These are phyloP conservation scores for Cladorrhinum sp. DNA, from an alignment of 2,329 filamentous ascomycete genomes.

Conservation along the genomic window DNA sequence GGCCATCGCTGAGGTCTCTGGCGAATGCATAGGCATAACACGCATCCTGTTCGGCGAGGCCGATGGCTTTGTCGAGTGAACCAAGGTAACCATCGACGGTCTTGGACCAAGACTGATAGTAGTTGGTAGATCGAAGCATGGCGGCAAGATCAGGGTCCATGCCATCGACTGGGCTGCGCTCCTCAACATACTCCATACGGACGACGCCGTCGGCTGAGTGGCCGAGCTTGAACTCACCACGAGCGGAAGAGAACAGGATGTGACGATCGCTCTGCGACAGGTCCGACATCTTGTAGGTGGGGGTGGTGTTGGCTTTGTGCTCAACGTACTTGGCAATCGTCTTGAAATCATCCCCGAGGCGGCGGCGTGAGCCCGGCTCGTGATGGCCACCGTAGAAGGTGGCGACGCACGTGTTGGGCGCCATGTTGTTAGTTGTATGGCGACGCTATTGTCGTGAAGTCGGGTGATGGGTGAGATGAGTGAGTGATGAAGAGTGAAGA, in stretches of 20 bases:
- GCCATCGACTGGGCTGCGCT: not conserved
- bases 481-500: not conserved
- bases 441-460: not conserved
- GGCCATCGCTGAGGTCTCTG: not conserved
- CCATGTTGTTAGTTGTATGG: not conserved
- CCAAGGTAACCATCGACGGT: conserved; percentile 5
- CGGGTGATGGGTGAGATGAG: not conserved
- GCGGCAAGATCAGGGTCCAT: conserved; percentile 21
- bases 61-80: conserved; percentile 10
- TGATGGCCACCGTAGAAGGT: not conserved
- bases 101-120: conserved; percentile 9
- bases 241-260: conserved; percentile 18
- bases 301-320: not conserved
- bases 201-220: not conserved
- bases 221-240: conserved; percentile 14
- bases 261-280: conserved; percentile 12
- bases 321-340: not conserved
- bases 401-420: not conserved
- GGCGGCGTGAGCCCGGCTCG: not conserved
- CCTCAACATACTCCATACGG: not conserved
- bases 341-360: not conserved
- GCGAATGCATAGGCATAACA: not conserved
- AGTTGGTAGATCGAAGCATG: conserved; percentile 20
- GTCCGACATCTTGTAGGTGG: not conserved
- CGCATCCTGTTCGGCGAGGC: not conserved